A percentile compares a stretch with the other conserved stretches of the same genome.
Conservation (phyloP, 257 asterid genomes). For the Solanum sejunctum region DNA sequence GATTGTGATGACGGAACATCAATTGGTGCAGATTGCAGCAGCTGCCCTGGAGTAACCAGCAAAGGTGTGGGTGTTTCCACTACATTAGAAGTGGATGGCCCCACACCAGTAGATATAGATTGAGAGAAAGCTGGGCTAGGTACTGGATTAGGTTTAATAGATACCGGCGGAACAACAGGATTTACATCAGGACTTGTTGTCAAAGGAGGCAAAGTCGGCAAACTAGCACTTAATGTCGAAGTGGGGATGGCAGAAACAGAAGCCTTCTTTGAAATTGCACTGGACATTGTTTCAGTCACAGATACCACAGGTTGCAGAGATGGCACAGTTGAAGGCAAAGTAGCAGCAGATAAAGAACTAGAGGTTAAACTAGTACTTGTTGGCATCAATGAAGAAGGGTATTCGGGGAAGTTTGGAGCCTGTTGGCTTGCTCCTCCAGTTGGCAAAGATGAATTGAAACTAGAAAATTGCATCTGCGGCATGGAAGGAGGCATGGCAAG, state of each 20-base stretch:
- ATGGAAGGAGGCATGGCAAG: slow-evolving; percentile 57
- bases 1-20: slow-evolving; percentile 34
- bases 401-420: slow-evolving; percentile 45
- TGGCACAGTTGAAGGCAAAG: slow-evolving; percentile 38
- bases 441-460: slow-evolving; percentile 52
- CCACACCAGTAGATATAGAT: slow-evolving; percentile 23
- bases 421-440: slow-evolving; percentile 30
- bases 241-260: slow-evolving; percentile 28
- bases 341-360: slow-evolving; percentile 32
- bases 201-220: slow-evolving; percentile 31
- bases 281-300: slow-evolving; percentile 31
- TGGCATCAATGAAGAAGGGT: slow-evolving; percentile 34
- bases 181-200: slow-evolving; percentile 30
- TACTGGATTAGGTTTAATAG: slow-evolving; percentile 31
- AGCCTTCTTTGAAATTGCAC: slow-evolving; percentile 34
- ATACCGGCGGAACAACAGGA: slow-evolving; percentile 18
- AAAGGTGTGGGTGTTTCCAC: slow-evolving; percentile 47
- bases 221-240: slow-evolving; percentile 24
- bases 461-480: slow-evolving; percentile 74
- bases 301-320: slow-evolving; percentile 34
- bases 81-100: slow-evolving; percentile 28
- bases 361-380: slow-evolving; percentile 30
- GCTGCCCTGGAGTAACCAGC: slow-evolving; percentile 83
- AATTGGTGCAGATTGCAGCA: slow-evolving; percentile 51
- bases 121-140: slow-evolving; percentile 35